Conservation (phyloP, 495 filamentous ascomycete genomes). For the Cryomyces minteri region DNA sequence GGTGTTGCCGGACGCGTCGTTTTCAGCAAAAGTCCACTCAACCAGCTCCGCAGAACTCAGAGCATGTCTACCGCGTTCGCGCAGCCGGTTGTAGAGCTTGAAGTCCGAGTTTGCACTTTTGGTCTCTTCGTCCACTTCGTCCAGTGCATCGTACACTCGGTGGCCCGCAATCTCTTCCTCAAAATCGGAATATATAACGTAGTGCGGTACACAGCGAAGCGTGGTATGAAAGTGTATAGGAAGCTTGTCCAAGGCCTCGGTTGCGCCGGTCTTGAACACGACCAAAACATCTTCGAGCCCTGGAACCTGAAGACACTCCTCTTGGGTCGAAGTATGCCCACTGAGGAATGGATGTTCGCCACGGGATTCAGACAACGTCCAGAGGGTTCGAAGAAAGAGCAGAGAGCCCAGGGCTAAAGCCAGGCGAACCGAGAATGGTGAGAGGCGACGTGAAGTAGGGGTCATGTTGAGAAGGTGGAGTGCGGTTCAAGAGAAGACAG, state of each 20-base stretch:
- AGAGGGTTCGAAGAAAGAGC: too few species aligned
- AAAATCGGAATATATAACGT: conserved; percentile 12
- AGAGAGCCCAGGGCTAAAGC: too few species aligned
- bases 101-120: conserved; percentile 13
- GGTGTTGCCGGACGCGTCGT: too few species aligned
- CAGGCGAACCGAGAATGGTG: too few species aligned
- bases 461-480: too few species aligned
- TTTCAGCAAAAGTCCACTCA: too few species aligned
- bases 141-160: conserved; percentile 7
- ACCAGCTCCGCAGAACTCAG: not conserved
- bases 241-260: conserved; percentile 10
- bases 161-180: conserved; percentile 5
- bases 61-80: not conserved
- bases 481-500: too few species aligned
- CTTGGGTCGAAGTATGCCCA: too few species aligned
- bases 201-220: conserved; percentile 5
- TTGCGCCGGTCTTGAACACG: conserved; percentile 8
- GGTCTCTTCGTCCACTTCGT: not conserved
- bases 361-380: too few species aligned
- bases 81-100: conserved; percentile 14
- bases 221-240: conserved; percentile 10
- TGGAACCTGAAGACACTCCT: not conserved
- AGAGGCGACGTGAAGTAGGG: too few species aligned
- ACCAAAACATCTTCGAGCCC: conserved; percentile 7
- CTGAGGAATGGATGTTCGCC: too few species aligned